Base-by-base conservation (phyloP, 345 rosid genomes). In the Angophora floribunda region DNA sequence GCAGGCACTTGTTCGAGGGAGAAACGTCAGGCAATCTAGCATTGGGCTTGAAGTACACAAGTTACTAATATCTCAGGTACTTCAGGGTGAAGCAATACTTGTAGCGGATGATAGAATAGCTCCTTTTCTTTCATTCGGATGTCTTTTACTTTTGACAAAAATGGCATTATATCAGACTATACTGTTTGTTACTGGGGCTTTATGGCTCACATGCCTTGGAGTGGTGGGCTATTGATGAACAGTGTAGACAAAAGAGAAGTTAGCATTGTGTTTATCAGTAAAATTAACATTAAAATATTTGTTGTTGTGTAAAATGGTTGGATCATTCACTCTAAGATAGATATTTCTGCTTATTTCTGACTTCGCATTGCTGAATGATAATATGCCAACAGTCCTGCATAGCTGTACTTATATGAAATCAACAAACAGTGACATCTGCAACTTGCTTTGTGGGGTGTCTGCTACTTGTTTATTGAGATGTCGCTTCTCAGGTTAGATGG, bases 1-100 rank as follows among this genome's bases (percentile, higher is more conserved):
- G 86, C 99, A 98, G 93, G 97, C 98, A 30, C 85, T 91, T 86
- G 94, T 92, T 91, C 96, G 98, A 88, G 99, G 98, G 87, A 89
- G 78, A 91, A 89, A 84, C 82, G 90, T 94, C 89, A 94, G 99
- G 88, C 94, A 89, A 87, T 95, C 99, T 47, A 93, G 93, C 86
- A 63, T 92, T 86, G 96, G 96, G 89, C 93, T 86, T 89, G 94
- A 92, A 87, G 91, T 94, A 89, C 86, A 26, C 47, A 91, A 87
- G 87, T 92, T 85, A 70, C 88, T 89, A 91, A 88, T 88, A 51
- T 85, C 45, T 75, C 86, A 82, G 79, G 91, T 90, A 63, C 90
- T 90, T 92, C 90, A 79, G 82, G 82, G 26, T 75, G 49, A 75
- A 75, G 49, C 49, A 75, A 75, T 75, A 14, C 82, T 19, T 44